Evolutionary conservation across 2,329 filamentous ascomycete species (phyloP).

Genomic region (Diaporthe vaccinii): DNA sequence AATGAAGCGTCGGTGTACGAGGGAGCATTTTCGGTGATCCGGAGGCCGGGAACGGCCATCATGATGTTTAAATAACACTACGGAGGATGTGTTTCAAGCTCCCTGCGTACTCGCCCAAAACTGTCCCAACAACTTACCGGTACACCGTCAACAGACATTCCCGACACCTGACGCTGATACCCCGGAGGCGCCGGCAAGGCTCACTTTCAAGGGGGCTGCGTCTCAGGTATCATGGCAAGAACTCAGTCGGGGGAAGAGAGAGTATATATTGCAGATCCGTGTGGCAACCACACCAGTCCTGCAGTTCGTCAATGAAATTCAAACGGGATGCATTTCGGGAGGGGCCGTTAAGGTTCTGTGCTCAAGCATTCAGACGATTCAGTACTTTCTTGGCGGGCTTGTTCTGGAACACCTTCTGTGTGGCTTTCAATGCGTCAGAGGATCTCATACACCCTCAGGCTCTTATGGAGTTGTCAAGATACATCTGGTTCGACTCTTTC

Average conservation of each 20-base stretch:
- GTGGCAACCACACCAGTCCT: background rate
- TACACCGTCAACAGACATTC: background rate
- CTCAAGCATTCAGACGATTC: slow-evolving; percentile 9
- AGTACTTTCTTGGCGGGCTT: background rate
- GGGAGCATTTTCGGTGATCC: too few species aligned
- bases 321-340: background rate
- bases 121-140: background rate
- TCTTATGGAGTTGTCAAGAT: background rate
- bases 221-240: background rate
- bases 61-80: background rate
- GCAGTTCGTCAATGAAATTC: too few species aligned
- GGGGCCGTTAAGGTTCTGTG: slow-evolving; percentile 2
- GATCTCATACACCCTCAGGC: background rate
- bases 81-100: background rate
- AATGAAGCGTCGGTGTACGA: background rate
- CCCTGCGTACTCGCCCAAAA: background rate
- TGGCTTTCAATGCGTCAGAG: background rate
- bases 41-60: too few species aligned
- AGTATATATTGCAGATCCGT: background rate
- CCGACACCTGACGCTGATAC: background rate
- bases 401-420: slow-evolving; percentile 8
- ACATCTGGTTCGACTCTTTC: background rate
- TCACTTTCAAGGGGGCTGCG: background rate
- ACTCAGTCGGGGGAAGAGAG: background rate
- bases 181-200: background rate